Evolutionary conservation across 257 asterid genomes (phyloP).

Genomic region (Cruciata laevipes): DNA sequence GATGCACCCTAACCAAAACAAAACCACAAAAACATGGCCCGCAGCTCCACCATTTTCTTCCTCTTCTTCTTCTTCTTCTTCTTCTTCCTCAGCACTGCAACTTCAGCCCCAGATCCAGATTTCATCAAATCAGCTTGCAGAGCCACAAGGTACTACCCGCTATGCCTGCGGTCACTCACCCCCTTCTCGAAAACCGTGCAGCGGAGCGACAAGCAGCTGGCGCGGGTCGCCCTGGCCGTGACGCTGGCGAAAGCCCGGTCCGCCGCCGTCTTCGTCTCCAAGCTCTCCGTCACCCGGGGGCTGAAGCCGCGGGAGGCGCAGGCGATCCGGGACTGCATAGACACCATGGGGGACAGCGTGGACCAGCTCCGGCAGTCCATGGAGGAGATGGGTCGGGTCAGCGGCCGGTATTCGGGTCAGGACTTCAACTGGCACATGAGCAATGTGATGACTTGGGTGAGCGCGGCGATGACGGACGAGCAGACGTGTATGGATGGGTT

Average conservation of each 20-base stretch:
- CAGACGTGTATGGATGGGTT: conserved; percentile 58
- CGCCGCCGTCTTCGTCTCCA: conserved; percentile 29
- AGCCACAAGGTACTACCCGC: conserved; percentile 47
- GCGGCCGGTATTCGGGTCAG: conserved; percentile 18
- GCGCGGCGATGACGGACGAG: conserved; percentile 67
- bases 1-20: not conserved
- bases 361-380: conserved; percentile 48
- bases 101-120: conserved; percentile 15
- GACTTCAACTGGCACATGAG: conserved; percentile 57
- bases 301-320: conserved; percentile 33
- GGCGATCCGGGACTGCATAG: conserved; percentile 50
- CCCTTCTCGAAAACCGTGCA: conserved; percentile 35
- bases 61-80: conserved; percentile 22
- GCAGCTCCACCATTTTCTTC: conserved; percentile 20
- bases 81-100: conserved; percentile 12
- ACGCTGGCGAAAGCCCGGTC: conserved; percentile 43
- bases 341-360: conserved; percentile 36
- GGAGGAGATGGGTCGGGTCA: conserved; percentile 39
- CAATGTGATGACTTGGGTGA: conserved; percentile 78
- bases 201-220: conserved; percentile 39
- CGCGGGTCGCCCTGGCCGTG: conserved; percentile 44
- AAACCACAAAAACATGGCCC: conserved; percentile 19
- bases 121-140: conserved; percentile 48
- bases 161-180: conserved; percentile 51
- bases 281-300: conserved; percentile 25